Evolutionary conservation across 164 flowering plant genomes (phyloP).

Genomic region (Protea cynaroides): DNA sequence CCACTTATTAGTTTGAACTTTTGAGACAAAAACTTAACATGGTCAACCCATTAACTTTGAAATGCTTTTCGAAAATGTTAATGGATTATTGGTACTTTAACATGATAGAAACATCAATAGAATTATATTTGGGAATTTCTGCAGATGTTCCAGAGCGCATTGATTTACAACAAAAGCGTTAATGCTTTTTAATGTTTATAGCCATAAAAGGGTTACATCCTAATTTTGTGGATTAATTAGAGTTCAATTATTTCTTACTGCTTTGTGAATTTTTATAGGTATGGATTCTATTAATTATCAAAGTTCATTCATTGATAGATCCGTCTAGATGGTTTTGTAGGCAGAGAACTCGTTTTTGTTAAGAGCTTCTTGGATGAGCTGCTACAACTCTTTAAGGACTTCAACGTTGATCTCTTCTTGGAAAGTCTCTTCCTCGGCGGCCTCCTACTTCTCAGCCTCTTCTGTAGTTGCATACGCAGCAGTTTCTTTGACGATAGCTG

Average conservation of each 20-base stretch:
- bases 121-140: neutral
- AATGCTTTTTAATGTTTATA: too few species aligned
- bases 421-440: slow-evolving; percentile 35
- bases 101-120: neutral
- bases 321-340: too few species aligned
- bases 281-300: too few species aligned
- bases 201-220: too few species aligned
- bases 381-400: slow-evolving; percentile 74
- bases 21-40: too few species aligned
- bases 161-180: too few species aligned
- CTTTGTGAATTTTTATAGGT: too few species aligned
- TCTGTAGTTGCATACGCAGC: neutral
- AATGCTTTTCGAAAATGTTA: neutral
- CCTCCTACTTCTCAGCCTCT: slow-evolving; percentile 11
- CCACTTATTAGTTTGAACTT: too few species aligned
- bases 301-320: too few species aligned
- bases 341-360: slow-evolving; percentile 59
- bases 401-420: slow-evolving; percentile 84
- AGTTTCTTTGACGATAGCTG: slow-evolving; percentile 10
- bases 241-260: too few species aligned
- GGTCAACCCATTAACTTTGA: neutral
- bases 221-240: too few species aligned
- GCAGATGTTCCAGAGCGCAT: neutral
- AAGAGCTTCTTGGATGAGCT: slow-evolving; percentile 59
- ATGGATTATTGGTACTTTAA: neutral